Percentiles rank a stretch among this genome's conserved stretches.
Evolutionary conservation across 2,329 filamentous ascomycete genomes (phyloP).

Genomic region (Botrytis fragariae): DNA sequence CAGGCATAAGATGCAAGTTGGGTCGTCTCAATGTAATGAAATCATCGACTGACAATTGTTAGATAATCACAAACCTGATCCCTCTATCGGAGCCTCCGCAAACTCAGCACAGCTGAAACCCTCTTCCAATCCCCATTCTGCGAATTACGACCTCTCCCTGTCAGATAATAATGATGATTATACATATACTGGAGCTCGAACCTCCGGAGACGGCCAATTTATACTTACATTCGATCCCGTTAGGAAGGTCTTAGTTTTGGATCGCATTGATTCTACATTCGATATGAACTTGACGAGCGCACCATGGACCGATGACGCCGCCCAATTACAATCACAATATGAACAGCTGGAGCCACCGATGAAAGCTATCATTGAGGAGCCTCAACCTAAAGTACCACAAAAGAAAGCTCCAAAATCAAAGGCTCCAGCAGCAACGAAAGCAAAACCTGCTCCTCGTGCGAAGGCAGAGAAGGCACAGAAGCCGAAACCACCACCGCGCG

Average conservation of each 20-base stretch:
- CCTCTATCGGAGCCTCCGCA: conserved; percentile 47
- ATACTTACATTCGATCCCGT: conserved; percentile 74
- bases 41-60: conserved; percentile 24
- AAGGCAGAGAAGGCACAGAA: conserved; percentile 39
- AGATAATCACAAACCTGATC: conserved; percentile 63
- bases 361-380: neutral
- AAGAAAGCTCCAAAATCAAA: conserved; percentile 35
- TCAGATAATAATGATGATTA: conserved; percentile 53
- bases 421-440: conserved; percentile 32
- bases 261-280: conserved; percentile 77
- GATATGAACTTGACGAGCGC: conserved; percentile 80
- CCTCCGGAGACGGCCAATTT: conserved; percentile 55
- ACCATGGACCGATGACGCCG: conserved; percentile 61
- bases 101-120: conserved; percentile 51
- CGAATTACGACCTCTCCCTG: conserved; percentile 52
- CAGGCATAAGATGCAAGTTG: conserved; percentile 57
- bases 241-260: conserved; percentile 75
- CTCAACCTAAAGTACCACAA: conserved; percentile 26
- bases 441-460: conserved; percentile 36
- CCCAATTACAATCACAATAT: conserved; percentile 63
- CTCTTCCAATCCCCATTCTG: conserved; percentile 37
- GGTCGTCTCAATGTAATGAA: neutral
- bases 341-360: conserved; percentile 52
- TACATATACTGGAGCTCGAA: conserved; percentile 58
- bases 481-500: conserved; percentile 32